Evolutionary conservation across 768 basidiomycete genomes (phyloP), one percentile per base, ranked within the genome.

Genomic region (Phlebiopsis flavidoalba): DNA sequence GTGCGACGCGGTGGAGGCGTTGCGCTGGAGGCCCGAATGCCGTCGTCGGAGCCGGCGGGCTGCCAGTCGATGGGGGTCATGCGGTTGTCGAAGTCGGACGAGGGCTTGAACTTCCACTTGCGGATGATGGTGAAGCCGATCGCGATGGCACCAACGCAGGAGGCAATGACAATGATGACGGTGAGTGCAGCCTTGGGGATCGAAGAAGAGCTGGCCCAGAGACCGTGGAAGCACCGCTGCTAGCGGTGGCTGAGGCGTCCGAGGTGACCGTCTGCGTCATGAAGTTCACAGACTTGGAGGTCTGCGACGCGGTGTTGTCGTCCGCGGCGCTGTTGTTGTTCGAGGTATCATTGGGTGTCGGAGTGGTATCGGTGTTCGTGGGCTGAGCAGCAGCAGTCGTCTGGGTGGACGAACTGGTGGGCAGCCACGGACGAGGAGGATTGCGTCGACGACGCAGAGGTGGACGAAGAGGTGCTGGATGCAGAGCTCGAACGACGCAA

Each of bases 61-160:
- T 89, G 84, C 91, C 90, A 94, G 76, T 93, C 86, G 70, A 94
- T 91, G 62, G 93, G 92, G 61, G 89, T 84, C 77, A 95, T 83
- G 65, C 92, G 90, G 63, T 86, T 84, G 67, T 91, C 89, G 71
- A 94, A 94, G 66, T 83, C 81, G 69, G 83, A 80, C 33, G 92
- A 93, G 60, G 88, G 84, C 57, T 83, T 85, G 69, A 94, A 86
- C 76, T 93, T 93, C 89, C 91, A 93, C 73, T 94, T 93, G 77
- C 93, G 88, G 79, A 94, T 89, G 69, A 93, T 75, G 52, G 92
- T 95, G 93, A 93, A 95, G 63, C 88, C 78, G 65, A 93, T 84
- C 59, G 82, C 80, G 55, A 88, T 69, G 33, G 80, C 88, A 55
- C 84, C 93, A 47, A 93, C 66, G 50, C 79, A 84, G 6, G 87